Evolutionary conservation across 805 yeast genomes (phyloP).

Genomic region (Candida nanaspora): DNA sequence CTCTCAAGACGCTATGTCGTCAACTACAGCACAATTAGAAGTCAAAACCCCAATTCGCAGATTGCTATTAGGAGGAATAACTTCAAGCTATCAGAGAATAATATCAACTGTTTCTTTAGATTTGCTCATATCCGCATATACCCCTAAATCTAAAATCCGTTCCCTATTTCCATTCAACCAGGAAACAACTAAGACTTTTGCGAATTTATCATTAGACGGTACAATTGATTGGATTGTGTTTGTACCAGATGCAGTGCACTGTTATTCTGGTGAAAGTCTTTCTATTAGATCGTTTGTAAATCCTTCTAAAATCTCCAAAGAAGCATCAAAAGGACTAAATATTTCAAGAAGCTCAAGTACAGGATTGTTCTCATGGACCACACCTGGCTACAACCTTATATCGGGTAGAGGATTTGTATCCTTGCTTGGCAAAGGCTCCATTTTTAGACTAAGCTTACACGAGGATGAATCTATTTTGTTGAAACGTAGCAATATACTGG

Average conservation of each 20-base stretch:
- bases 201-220: conserved; percentile 46
- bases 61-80: conserved; percentile 35
- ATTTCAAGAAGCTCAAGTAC: conserved; percentile 25
- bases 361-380: conserved; percentile 31
- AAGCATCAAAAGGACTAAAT: conserved; percentile 20
- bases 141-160: conserved; percentile 2
- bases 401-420: conserved; percentile 55
- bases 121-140: conserved; percentile 33
- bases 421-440: conserved; percentile 46
- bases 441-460: conserved; percentile 38
- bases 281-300: conserved; percentile 27
- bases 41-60: conserved; percentile 33
- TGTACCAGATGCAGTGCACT: conserved; percentile 38
- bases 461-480: conserved; percentile 43
- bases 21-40: conserved; percentile 23
- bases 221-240: conserved; percentile 56
- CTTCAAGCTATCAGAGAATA: conserved; percentile 39
- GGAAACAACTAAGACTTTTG: conserved; percentile 31
- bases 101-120: conserved; percentile 42
- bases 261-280: conserved; percentile 47
- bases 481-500: conserved; percentile 39
- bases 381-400: conserved; percentile 37
- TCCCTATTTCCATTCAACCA: not conserved
- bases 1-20: conserved; percentile 4
- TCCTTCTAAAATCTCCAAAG: conserved; percentile 33